Conservation (phyloP, 2,329 filamentous ascomycete genomes). For the Simplicillium aogashimaense region DNA sequence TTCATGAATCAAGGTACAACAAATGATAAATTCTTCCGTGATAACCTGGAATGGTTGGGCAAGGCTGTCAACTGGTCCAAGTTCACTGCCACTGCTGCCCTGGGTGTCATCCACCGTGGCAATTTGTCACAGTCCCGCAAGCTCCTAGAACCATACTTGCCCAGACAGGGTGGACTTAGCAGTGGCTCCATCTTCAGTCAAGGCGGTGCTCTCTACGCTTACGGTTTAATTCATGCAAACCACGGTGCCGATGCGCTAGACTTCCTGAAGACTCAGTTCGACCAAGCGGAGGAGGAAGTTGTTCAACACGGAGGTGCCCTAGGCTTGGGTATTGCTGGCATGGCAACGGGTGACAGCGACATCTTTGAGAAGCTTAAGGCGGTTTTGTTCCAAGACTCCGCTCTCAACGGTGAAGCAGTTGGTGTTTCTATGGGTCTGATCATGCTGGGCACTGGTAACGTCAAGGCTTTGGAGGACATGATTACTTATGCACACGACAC, state of each 20-base stretch:
- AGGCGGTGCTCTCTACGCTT: slow-evolving; percentile 89
- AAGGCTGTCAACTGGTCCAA: slow-evolving; percentile 99
- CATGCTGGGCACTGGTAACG: slow-evolving; percentile 96
- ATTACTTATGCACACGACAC: slow-evolving; percentile 96
- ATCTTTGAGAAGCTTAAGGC: slow-evolving; percentile 87
- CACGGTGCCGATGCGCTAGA: slow-evolving; percentile 85
- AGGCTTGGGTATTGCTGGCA: slow-evolving; percentile 90
- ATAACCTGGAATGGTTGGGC: slow-evolving; percentile 94
- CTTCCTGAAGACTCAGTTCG: slow-evolving; percentile 68
- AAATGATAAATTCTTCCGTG: slow-evolving; percentile 96
- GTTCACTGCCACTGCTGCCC: slow-evolving; percentile 90
- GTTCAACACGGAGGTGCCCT: slow-evolving; percentile 95
- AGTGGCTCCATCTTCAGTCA: slow-evolving; percentile 90
- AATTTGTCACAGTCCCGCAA: slow-evolving; percentile 91
- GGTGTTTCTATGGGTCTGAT: slow-evolving; percentile 94
- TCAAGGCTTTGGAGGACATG: slow-evolving; percentile 90
- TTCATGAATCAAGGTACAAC: slow-evolving; percentile 99
- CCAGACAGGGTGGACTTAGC: slow-evolving; percentile 62
- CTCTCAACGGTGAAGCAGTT: slow-evolving; percentile 92
- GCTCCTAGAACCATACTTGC: slow-evolving; percentile 88
- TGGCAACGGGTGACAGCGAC: slow-evolving; percentile 85
- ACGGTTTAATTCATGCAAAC: slow-evolving; percentile 94
- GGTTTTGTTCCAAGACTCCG: slow-evolving; percentile 86
- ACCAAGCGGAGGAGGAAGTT: slow-evolving; percentile 73
- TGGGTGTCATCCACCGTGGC: slow-evolving; percentile 93